Conservation (phyloP, 2,329 filamentous ascomycete genomes). For the Penicillium sp. region DNA sequence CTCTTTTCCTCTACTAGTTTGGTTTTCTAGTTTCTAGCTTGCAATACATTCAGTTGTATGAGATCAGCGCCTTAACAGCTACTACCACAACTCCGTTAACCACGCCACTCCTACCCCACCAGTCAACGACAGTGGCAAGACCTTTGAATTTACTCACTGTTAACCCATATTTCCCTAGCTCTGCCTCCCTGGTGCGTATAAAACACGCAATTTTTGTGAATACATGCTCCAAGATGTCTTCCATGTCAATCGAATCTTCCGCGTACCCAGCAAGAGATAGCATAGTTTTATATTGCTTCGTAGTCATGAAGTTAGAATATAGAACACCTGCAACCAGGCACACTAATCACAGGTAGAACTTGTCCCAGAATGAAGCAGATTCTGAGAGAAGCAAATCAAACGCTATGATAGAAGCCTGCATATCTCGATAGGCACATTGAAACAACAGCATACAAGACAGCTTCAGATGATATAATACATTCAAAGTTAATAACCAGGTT, state of each 20-base stretch:
- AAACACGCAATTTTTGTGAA: slow-evolving; percentile 49
- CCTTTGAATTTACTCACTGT: slow-evolving; percentile 33
- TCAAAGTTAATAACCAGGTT: slow-evolving; percentile 53
- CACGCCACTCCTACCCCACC: slow-evolving; percentile 39
- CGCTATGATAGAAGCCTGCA: slow-evolving; percentile 51
- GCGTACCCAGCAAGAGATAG: slow-evolving; percentile 50
- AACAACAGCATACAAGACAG: slow-evolving; percentile 51
- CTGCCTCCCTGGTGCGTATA: slow-evolving; percentile 34
- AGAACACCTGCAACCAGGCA: slow-evolving; percentile 50
- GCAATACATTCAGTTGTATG: too few species aligned
- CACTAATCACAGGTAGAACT: slow-evolving; percentile 38
- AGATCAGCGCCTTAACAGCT: too few species aligned
- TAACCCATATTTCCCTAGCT: slow-evolving; percentile 33
- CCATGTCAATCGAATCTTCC: slow-evolving; percentile 37
- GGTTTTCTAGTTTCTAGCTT: too few species aligned
- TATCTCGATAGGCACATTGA: slow-evolving; percentile 33
- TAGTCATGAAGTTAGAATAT: slow-evolving; percentile 47
- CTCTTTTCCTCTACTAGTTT: too few species aligned
- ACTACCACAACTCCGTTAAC: slow-evolving; percentile 40
- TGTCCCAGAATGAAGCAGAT: slow-evolving; percentile 22
- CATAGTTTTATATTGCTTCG: slow-evolving; percentile 43
- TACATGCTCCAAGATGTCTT: slow-evolving; percentile 52
- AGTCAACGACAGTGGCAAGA: slow-evolving; percentile 35
- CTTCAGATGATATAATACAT: slow-evolving; percentile 56
- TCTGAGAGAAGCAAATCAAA: slow-evolving; percentile 50